Evolutionary conservation across 2,329 filamentous ascomycete species (phyloP).

Genomic region (Curvularia spicifera): DNA sequence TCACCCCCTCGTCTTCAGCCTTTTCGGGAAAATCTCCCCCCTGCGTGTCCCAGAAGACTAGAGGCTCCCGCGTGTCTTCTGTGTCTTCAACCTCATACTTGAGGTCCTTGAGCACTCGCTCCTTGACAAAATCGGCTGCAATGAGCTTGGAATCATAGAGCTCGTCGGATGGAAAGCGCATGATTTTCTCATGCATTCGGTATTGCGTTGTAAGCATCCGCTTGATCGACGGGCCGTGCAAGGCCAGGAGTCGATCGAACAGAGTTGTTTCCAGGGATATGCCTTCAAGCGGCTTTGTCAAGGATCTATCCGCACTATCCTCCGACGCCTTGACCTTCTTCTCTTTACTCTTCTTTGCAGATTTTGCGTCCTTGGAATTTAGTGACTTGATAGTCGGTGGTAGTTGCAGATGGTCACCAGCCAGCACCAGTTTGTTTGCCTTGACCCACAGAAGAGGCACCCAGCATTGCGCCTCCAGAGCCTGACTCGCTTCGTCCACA

Average conservation of each 20-base stretch:
- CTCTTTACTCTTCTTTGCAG: constrained; percentile 42
- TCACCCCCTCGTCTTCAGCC: constrained; percentile 72
- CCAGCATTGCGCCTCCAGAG: constrained; percentile 96
- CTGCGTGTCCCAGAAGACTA: constrained; percentile 96
- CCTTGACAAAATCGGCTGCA: constrained; percentile 79
- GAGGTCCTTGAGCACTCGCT: constrained; percentile 75
- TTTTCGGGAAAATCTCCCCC: constrained; percentile 90
- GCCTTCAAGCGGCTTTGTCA: constrained; percentile 44
- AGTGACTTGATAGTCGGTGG: constrained; percentile 92
- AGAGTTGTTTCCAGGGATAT: constrained; percentile 84
- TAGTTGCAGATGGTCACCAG: constrained; percentile 92
- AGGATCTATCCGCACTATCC: constrained; percentile 45
- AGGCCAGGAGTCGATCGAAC: constrained; percentile 82
- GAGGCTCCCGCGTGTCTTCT: constrained; percentile 84
- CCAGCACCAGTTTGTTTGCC: constrained; percentile 82
- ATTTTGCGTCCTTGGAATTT: constrained; percentile 51
- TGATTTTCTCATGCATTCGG: constrained; percentile 95
- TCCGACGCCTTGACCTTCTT: constrained; percentile 50
- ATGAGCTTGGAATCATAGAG: constrained; percentile 83
- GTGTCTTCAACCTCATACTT: constrained; percentile 78
- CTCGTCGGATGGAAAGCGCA: constrained; percentile 89
- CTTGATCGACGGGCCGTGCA: constrained; percentile 86
- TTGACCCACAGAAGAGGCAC: constrained; percentile 77
- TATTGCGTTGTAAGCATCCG: constrained; percentile 97
- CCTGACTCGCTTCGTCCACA: constrained; percentile 95